Conservation (phyloP, 2,329 filamentous ascomycete species). For the Cladosporium sp. region DNA sequence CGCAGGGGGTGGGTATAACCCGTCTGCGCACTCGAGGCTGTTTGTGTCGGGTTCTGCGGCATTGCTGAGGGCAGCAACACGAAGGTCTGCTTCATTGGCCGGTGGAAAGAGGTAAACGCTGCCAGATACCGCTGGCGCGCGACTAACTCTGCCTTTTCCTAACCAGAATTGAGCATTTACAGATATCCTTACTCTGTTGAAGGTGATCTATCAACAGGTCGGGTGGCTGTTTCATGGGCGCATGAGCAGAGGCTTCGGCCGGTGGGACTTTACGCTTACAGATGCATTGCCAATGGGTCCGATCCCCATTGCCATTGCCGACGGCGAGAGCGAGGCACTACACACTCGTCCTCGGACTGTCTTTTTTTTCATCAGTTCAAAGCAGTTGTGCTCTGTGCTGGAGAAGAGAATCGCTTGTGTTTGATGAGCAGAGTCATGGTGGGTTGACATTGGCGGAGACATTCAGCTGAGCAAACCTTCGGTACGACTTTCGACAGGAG, state of each 20-base stretch:
- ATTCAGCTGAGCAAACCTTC: no score
- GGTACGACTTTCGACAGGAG: no score
- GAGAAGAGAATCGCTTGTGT: neutral
- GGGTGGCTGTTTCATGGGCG: no score
- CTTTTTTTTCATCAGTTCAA: neutral
- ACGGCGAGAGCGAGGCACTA: neutral
- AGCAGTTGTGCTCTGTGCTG: neutral
- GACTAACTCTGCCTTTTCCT: neutral
- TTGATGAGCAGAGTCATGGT: no score
- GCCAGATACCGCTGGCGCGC: neutral
- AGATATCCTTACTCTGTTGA: no score
- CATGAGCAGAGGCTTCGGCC: no score
- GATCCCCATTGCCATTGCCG: constrained; percentile 1
- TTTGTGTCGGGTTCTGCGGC: neutral
- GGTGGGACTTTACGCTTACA: neutral
- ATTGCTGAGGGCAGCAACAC: neutral
- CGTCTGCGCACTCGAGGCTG: neutral
- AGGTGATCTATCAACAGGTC: no score
- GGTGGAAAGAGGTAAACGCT: neutral
- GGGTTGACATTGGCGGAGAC: no score
- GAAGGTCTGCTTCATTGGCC: neutral
- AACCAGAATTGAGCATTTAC: neutral
- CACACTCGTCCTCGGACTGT: neutral
- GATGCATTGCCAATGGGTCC: neutral
- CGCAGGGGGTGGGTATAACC: neutral